phyloP scores from a whole-genome alignment of 768 basidiomycete species.

The Pleurotus ostreatus region DNA sequence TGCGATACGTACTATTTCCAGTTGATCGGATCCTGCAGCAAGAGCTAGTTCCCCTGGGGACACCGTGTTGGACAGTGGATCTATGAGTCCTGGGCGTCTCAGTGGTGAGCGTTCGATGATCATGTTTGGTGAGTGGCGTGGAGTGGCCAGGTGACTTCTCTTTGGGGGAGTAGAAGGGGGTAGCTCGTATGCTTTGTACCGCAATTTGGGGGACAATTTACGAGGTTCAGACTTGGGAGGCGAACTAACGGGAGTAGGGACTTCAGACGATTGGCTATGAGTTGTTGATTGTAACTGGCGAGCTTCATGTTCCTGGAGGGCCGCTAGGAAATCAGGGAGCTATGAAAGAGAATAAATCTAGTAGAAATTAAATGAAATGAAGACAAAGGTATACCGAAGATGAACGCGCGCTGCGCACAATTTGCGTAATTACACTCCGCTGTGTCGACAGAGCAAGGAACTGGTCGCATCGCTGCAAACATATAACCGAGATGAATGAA shows the following conservation, averaged over 20 bases:
- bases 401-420: slow-evolving; percentile 46
- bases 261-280: not conserved
- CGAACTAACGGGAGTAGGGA: not conserved
- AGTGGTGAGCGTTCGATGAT: slow-evolving; percentile 3
- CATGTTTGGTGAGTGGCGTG: slow-evolving; percentile 22
- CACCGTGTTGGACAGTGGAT: slow-evolving; percentile 21
- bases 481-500: slow-evolving; percentile 7
- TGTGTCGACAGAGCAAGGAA: slow-evolving; percentile 50
- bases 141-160: slow-evolving; percentile 21
- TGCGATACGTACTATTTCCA: slow-evolving; percentile 19
- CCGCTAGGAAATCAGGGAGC: slow-evolving; percentile 69
- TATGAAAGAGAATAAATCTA: slow-evolving; percentile 20
- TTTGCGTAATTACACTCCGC: slow-evolving; percentile 38
- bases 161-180: slow-evolving; percentile 50
- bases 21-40: slow-evolving; percentile 27
- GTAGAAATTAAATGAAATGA: not conserved
- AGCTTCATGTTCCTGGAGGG: slow-evolving; percentile 35
- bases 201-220: slow-evolving; percentile 35
- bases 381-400: slow-evolving; percentile 44
- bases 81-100: slow-evolving; percentile 1
- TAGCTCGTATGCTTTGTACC: slow-evolving; percentile 68
- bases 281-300: slow-evolving; percentile 11
- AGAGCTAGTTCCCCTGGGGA: slow-evolving; percentile 45
- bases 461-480: slow-evolving; percentile 62
- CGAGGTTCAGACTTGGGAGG: slow-evolving; percentile 10